Conservation (phyloP, 306 rosid genomes). For the Cucumis hystrix region DNA sequence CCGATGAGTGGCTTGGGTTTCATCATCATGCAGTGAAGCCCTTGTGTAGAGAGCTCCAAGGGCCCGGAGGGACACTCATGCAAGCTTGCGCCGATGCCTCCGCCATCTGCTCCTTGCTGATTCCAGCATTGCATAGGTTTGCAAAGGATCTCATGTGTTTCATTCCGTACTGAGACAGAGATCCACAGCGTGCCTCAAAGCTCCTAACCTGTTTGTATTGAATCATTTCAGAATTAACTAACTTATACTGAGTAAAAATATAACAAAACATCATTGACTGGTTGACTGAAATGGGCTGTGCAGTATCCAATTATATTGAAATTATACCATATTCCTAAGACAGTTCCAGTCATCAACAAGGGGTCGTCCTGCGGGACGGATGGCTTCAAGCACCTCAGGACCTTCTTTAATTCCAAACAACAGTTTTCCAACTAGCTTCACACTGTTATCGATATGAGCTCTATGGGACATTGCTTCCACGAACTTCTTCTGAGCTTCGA, state of each 20-base stretch:
- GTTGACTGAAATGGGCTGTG: not conserved
- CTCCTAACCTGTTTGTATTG: conserved; percentile 49
- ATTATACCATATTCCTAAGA: conserved; percentile 55
- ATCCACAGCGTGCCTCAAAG: conserved; percentile 86
- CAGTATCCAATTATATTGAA: not conserved
- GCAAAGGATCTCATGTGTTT: conserved; percentile 90
- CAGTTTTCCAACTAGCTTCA: conserved; percentile 61
- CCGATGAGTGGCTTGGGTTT: not conserved
- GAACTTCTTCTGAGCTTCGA: conserved; percentile 64
- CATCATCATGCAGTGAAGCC: conserved; percentile 57
- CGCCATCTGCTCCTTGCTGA: conserved; percentile 46
- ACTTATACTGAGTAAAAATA: not conserved
- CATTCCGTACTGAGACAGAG: conserved; percentile 92
- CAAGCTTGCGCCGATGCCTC: conserved; percentile 82
- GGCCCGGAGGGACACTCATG: conserved; percentile 34
- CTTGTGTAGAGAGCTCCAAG: conserved; percentile 63
- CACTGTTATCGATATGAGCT: conserved; percentile 62
- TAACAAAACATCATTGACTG: not conserved
- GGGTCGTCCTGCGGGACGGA: conserved; percentile 54
- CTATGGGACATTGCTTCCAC: conserved; percentile 86
- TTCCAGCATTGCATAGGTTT: conserved; percentile 80
- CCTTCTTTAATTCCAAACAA: conserved; percentile 73
- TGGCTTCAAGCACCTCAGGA: conserved; percentile 37
- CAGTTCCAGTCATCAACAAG: conserved; percentile 88
- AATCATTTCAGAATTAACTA: not conserved